These are phyloP conservation scores for Colletotrichum falcatum DNA, from an alignment of 2,329 filamentous ascomycete genomes.

Conservation along the genomic window DNA sequence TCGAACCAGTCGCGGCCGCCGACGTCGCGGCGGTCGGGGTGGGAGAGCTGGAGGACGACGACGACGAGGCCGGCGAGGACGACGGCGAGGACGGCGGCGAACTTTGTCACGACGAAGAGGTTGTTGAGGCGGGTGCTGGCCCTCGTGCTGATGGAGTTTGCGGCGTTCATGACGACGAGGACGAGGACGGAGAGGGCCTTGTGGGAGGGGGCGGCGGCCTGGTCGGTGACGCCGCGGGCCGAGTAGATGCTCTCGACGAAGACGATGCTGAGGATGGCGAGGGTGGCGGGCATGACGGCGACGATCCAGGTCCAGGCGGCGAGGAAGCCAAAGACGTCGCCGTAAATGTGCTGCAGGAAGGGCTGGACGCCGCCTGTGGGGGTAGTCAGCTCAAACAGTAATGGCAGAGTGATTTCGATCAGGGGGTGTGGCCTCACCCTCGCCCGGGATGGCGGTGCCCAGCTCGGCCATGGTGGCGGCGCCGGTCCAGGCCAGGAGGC, in stretches of 20 bases:
- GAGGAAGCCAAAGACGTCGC: constrained; percentile 71
- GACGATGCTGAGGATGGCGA: constrained; percentile 73
- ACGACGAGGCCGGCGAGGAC: constrained; percentile 63
- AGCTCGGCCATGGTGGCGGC: constrained; percentile 72
- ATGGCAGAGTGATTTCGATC: too few relatives aligned
- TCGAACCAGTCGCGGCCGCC: constrained; percentile 64
- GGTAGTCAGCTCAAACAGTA: not conserved
- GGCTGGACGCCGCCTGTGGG: constrained; percentile 68
- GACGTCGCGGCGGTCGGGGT: constrained; percentile 51
- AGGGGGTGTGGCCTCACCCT: constrained; percentile 54
- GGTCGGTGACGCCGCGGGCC: constrained; percentile 59
- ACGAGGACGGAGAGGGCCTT: constrained; percentile 65
- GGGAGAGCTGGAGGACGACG: constrained; percentile 53
- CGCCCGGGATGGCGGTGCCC: constrained; percentile 71
- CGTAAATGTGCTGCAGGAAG: constrained; percentile 71
- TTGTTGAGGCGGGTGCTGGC: constrained; percentile 66
- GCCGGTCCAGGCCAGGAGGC: constrained; percentile 73
- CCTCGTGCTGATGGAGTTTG: constrained; percentile 68
- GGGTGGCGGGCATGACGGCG: constrained; percentile 72
- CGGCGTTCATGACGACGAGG: constrained; percentile 59
- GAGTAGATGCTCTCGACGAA: constrained; percentile 72
- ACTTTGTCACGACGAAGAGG: constrained; percentile 68
- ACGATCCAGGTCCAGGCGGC: constrained; percentile 76
- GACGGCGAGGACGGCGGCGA: constrained; percentile 60
- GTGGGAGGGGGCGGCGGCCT: constrained; percentile 57